Evolutionary conservation across 768 basidiomycete species (phyloP), one percentile per base, ranked within the genome.

Genomic region (Pleurotus citrinopileatus): DNA sequence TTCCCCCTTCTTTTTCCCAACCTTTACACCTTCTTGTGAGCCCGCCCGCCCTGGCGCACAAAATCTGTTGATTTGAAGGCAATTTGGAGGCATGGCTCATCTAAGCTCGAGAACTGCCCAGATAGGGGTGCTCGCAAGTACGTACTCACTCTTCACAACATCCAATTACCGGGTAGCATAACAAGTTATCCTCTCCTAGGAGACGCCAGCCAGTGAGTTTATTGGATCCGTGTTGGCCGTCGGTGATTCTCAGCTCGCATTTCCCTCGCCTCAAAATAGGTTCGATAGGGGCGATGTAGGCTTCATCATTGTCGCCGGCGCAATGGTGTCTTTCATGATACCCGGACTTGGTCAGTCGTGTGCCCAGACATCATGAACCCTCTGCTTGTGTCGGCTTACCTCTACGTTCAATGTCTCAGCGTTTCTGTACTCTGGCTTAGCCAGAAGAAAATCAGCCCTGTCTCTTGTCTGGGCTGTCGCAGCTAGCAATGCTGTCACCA

Each of bases 261-360:
- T 19, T 40, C 7, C 19, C 10, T 51, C 34, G 48, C 12, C 22
- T n/a, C 29, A 15, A 28, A n/a, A 19, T 51, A 87, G 85, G 59
- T 91, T 83, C 68, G 79, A 89, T 67, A 75, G 78, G 19, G 87
- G 89, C 34, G 87, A 91, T 72, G 65, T 89, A 13, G 71, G 84
- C 7, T 91, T 89, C 65, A 84, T 91, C 59, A 79, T 83, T 15
- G 63, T 87, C 5, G 75, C 83, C 22, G 86, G 85, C 25, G 80
- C 81, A 15, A 81, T 90, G 73, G 89, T 91, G 9, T 75, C 80
- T 48, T 83, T 89, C 70, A 91, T 89, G 87, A 75, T 91, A 32
- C 87, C 87, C 42, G 87, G 87, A 9, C 79, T 89, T 28, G 84
- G 87, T 84, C 58, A 52, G 58, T 55, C 36, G 32, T 52, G 46